These are phyloP conservation scores for Quercus lobata DNA, from an alignment of 331 rosid species.

Conservation along the genomic window DNA sequence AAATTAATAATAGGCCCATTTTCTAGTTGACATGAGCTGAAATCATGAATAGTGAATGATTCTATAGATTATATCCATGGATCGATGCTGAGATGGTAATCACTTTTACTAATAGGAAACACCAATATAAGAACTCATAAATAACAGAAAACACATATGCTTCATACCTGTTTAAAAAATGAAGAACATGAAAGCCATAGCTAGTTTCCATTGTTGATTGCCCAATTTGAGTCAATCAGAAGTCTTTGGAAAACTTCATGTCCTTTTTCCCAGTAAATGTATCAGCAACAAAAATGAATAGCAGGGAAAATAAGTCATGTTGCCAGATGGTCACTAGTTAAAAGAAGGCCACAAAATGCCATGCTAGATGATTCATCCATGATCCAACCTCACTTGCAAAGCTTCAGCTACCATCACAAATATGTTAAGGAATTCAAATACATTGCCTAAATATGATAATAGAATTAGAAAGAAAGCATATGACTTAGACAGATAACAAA, in stretches of 20 bases:
- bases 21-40: not conserved
- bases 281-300: conserved; percentile 10
- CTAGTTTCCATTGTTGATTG: conserved; percentile 92
- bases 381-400: conserved; percentile 89
- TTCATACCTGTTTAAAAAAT: conserved; percentile 79
- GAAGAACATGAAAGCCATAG: conserved; percentile 96
- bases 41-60: not conserved
- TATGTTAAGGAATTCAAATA: conserved; percentile 7
- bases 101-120: not conserved
- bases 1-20: not conserved
- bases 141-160: not conserved
- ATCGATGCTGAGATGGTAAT: not conserved
- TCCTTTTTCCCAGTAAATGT: conserved; percentile 94
- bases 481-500: not conserved
- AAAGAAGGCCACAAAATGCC: conserved; percentile 84
- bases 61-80: not conserved
- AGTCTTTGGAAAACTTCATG: conserved; percentile 92
- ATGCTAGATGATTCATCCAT: conserved; percentile 73
- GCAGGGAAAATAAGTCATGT: conserved; percentile 15
- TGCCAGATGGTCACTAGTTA: conserved; percentile 93
- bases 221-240: conserved; percentile 94
- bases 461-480: not conserved
- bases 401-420: conserved; percentile 72
- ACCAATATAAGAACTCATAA: not conserved
- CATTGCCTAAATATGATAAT: not conserved